Percentiles rank a stretch among this genome's conserved stretches.
These are phyloP conservation scores for Jatropha multifida DNA, from an alignment of 441 rosid species.

Conservation along the genomic window DNA sequence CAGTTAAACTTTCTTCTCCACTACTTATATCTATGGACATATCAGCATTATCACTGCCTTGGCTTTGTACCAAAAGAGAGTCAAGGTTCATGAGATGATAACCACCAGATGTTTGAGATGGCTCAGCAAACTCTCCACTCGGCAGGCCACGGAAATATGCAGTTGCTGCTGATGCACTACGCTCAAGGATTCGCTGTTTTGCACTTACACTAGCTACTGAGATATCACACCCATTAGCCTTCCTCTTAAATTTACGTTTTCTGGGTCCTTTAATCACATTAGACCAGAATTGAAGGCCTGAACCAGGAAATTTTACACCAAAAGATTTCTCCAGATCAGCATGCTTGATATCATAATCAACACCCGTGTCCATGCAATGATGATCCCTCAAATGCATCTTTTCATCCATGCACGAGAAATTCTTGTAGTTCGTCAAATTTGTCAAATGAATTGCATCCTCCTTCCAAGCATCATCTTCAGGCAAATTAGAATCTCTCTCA, in stretches of 20 bases:
- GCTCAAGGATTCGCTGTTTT: constrained; percentile 78
- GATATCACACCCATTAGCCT: constrained; percentile 44
- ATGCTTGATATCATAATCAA: constrained; percentile 82
- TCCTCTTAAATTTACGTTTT: constrained; percentile 65
- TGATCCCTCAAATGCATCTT: constrained; percentile 82
- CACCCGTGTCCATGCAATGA: constrained; percentile 80
- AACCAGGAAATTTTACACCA: constrained; percentile 86
- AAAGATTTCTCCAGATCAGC: constrained; percentile 95
- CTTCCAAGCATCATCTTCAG: constrained; percentile 41
- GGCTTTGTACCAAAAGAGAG: constrained; percentile 38
- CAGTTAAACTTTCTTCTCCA: constrained; percentile 34
- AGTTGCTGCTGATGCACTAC: constrained; percentile 77
- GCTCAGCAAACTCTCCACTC: constrained; percentile 41
- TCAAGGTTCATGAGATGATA: constrained; percentile 44
- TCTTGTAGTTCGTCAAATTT: constrained; percentile 40
- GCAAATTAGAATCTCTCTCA: constrained; percentile 41
- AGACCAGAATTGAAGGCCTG: constrained; percentile 75
- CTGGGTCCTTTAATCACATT: constrained; percentile 57
- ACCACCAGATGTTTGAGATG: constrained; percentile 38
- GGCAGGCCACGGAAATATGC: constrained; percentile 60
- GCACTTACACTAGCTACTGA: constrained; percentile 47
- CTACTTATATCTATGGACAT: constrained; percentile 21
- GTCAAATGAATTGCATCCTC: constrained; percentile 39
- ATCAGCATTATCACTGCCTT: constrained; percentile 33
- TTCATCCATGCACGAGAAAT: constrained; percentile 70